Evolutionary conservation across 192 early-diverging fungal genomes (phyloP), one percentile per base, ranked within the genome.

Genomic region (Coemansia sp.): DNA sequence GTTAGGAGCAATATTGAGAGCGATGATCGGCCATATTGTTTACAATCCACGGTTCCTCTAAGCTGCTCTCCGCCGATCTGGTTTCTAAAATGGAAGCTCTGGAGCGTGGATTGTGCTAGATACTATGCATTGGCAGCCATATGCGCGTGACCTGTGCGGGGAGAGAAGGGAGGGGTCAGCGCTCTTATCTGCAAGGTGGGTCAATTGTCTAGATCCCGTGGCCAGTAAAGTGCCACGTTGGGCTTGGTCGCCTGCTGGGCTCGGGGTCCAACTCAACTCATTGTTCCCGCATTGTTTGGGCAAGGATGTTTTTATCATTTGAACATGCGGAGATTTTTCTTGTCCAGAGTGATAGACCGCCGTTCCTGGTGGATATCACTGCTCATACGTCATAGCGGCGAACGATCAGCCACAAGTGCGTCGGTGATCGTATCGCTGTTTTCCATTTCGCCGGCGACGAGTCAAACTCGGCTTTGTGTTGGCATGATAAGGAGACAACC

Each of bases 171-270:
- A 13, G 51, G 16, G 27, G 24, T 53, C 51, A 31, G 13, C 16
- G 51, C 51, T 53, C 24, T 53, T 31, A 53, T 53, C 24, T 53
- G 51, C 51, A 53, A 2, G 51, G 24, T 53, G 51, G 46, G 51
- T 53, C 29, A 31, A 57, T 57, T 57, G 54, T 57, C 54, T 34
- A 33, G 54, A 34, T 56, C 54, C 29, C 54, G 54, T 56, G 54
- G 54, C 54, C 54, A 16, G 31, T 13, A 56, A 16, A 56, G 54
- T 56, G 54, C 54, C 54, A 56, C 54, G 54, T 56, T 56, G 17
- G 54, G 31, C 31, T 33, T 56, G 54, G 54, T 16, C 31, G 31
- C 54, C 31, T 56, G 54, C 31, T 56, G 54, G 54, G 54, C 54
- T 56, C 54, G 54, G 31, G 54, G 54, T 34, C 54, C 54, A 56